Conservation (phyloP, 2,329 filamentous ascomycete genomes). For the Cadophora luteo-olivacea region DNA sequence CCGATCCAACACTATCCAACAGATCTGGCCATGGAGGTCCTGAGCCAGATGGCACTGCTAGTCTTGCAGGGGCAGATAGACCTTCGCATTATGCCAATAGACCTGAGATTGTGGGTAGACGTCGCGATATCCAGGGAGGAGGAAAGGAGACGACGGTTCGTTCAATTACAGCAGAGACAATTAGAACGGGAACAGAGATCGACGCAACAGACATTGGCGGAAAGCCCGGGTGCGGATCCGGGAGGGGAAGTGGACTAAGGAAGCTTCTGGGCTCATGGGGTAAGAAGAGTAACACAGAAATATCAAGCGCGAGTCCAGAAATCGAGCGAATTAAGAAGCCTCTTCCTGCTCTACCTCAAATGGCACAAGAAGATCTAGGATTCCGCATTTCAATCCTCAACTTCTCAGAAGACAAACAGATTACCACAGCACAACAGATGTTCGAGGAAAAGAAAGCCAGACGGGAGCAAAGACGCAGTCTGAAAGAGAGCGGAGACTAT, state of each 20-base stretch:
- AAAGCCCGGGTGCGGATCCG: not conserved
- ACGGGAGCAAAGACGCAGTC: slow-evolving; percentile 50
- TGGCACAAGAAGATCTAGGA: slow-evolving; percentile 10
- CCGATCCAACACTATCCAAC: not conserved
- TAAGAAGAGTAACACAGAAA: not conserved
- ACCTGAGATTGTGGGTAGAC: not conserved
- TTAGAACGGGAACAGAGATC: not conserved
- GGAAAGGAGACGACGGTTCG: slow-evolving; percentile 10
- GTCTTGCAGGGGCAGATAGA: not conserved
- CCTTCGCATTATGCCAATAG: not conserved
- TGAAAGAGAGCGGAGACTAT: slow-evolving; percentile 63
- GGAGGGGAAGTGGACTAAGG: slow-evolving; percentile 2
- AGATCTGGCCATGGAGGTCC: not conserved
- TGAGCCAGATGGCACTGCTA: not conserved
- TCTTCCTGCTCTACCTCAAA: not conserved
- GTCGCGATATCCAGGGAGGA: not conserved
- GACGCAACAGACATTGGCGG: not conserved
- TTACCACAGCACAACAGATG: slow-evolving; percentile 33
- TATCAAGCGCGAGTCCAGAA: not conserved
- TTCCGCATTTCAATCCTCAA: not conserved
- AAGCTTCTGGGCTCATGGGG: slow-evolving; percentile 18
- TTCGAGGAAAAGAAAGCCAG: slow-evolving; percentile 32
- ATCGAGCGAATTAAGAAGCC: slow-evolving; percentile 5
- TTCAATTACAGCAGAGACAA: not conserved
- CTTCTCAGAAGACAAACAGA: slow-evolving; percentile 41